Percentiles rank a stretch among this genome's conserved stretches.
phyloP scores from a whole-genome alignment of 2,329 filamentous ascomycete species.

The Sclerotinia spermophila region DNA sequence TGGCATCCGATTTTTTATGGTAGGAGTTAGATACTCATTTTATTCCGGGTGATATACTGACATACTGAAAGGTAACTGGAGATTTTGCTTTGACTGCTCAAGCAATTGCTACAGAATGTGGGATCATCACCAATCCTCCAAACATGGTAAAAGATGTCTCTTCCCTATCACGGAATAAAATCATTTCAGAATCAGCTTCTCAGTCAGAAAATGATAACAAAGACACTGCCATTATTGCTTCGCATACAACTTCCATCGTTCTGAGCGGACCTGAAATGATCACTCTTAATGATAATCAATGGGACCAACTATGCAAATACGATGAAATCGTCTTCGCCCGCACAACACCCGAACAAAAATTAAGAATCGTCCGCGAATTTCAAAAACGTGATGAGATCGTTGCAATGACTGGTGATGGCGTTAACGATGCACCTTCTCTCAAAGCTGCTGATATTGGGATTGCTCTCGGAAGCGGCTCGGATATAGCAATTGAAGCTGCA shows the following conservation, averaged over 20 bases:
- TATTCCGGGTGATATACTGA: neutral
- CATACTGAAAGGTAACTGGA: slow-evolving; percentile 49
- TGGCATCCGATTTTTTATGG: slow-evolving; percentile 72
- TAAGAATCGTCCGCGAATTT: slow-evolving; percentile 62
- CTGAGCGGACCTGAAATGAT: slow-evolving; percentile 63
- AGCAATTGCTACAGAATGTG: slow-evolving; percentile 66
- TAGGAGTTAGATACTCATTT: neutral
- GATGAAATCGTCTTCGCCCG: slow-evolving; percentile 71
- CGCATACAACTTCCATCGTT: slow-evolving; percentile 46
- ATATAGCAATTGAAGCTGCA: slow-evolving; percentile 59
- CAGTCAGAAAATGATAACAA: neutral
- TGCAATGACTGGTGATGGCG: slow-evolving; percentile 48
- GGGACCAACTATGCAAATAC: slow-evolving; percentile 60
- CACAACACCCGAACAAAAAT: slow-evolving; percentile 73
- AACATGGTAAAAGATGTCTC: slow-evolving; percentile 22
- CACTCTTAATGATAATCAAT: slow-evolving; percentile 61
- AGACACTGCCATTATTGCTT: neutral
- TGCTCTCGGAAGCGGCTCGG: slow-evolving; percentile 54
- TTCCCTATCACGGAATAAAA: slow-evolving; percentile 1
- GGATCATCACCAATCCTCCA: slow-evolving; percentile 53
- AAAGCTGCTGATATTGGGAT: slow-evolving; percentile 64
- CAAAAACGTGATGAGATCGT: slow-evolving; percentile 54
- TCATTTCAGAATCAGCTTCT: slow-evolving; percentile 1
- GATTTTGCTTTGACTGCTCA: slow-evolving; percentile 70
- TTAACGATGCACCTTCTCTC: slow-evolving; percentile 52